Conservation (phyloP, 2,329 filamentous ascomycete species). For the Cladosporium sp. region DNA sequence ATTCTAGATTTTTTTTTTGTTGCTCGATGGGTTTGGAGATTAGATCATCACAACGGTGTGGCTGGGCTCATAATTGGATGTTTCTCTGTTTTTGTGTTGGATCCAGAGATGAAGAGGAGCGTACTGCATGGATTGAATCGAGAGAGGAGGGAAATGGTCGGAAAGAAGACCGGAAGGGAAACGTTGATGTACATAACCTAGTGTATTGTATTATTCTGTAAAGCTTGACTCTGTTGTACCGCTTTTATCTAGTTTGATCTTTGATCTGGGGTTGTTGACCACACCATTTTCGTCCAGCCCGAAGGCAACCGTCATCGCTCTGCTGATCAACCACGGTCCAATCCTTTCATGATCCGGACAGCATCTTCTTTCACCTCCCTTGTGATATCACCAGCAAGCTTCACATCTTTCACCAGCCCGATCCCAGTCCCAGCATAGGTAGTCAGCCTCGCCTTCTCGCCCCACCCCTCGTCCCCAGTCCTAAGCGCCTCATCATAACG, state of each 20-base stretch:
- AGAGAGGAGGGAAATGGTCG: background rate
- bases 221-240: too few relatives aligned
- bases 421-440: slow-evolving; percentile 61
- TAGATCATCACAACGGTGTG: too few relatives aligned
- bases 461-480: slow-evolving; percentile 51
- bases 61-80: background rate
- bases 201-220: slow-evolving; percentile 8
- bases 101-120: background rate
- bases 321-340: too few relatives aligned
- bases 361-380: slow-evolving; percentile 33
- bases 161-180: background rate
- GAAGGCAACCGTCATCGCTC: too few relatives aligned
- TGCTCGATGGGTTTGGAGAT: too few relatives aligned
- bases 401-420: slow-evolving; percentile 52
- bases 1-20: too few relatives aligned
- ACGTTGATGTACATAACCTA: background rate
- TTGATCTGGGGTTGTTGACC: too few relatives aligned
- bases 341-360: background rate
- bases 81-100: background rate
- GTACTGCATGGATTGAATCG: background rate
- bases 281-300: too few relatives aligned
- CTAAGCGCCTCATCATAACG: slow-evolving; percentile 47
- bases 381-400: slow-evolving; percentile 51
- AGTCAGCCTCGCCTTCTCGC: slow-evolving; percentile 51
- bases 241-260: background rate